A percentile compares a stretch with the other conserved stretches of the same genome.
phyloP scores from a whole-genome alignment of 345 rosid species.

The Theobroma cacao region DNA sequence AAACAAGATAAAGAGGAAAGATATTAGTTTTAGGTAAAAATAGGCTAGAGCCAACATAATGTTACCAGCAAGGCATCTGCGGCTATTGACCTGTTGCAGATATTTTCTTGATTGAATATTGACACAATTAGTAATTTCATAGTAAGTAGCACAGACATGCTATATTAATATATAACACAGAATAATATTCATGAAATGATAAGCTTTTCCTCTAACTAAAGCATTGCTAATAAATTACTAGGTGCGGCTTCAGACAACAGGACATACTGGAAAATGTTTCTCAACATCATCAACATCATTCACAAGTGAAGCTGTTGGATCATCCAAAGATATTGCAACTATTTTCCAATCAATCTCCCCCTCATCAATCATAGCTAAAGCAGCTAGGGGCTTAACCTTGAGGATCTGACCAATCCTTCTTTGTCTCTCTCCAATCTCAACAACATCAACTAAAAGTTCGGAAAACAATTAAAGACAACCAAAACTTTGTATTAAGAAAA shows the following conservation, averaged over 20 bases:
- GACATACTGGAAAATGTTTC: constrained; percentile 79
- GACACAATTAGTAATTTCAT: neutral
- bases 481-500: neutral
- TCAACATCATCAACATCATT: constrained; percentile 85
- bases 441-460: constrained; percentile 65
- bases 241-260: neutral
- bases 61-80: neutral
- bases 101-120: neutral
- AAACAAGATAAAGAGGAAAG: neutral
- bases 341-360: constrained; percentile 98
- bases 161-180: neutral
- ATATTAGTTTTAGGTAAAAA: neutral
- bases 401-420: constrained; percentile 73
- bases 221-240: neutral
- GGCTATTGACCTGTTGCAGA: neutral
- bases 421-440: constrained; percentile 76
- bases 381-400: constrained; percentile 79
- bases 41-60: neutral
- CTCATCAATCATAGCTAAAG: constrained; percentile 93
- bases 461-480: neutral
- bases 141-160: neutral
- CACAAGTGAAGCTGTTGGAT: constrained; percentile 86
- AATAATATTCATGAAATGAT: neutral
- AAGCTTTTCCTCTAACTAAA: neutral
- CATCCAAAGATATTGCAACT: constrained; percentile 86